Percentiles rank a stretch among this genome's conserved stretches.
Conservation (phyloP, 139 green algal species). For the Chlorella sp. region DNA sequence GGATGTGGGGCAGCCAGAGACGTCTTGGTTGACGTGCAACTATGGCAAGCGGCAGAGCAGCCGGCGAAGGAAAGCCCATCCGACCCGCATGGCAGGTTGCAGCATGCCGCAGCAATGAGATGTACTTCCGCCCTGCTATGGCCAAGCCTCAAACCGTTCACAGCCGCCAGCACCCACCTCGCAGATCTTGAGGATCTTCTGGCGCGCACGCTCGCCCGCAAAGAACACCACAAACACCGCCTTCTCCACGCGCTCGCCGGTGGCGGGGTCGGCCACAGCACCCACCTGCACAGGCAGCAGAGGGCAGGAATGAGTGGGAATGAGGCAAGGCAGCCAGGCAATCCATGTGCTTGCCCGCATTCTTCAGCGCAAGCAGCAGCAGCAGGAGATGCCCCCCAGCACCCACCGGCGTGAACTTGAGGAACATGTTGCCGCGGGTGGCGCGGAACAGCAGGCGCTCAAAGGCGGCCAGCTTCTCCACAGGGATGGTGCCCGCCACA, state of each 20-base stretch:
- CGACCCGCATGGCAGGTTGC: too few species aligned
- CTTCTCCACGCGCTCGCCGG: conserved; percentile 91
- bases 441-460: conserved; percentile 98
- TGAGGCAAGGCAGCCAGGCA: too few species aligned
- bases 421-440: conserved; percentile 99
- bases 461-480: conserved; percentile 89
- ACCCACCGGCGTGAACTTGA: conserved; percentile 78
- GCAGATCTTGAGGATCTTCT: conserved; percentile 90
- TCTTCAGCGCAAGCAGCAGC: not conserved
- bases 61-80: too few species aligned
- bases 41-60: too few species aligned
- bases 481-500: conserved; percentile 87
- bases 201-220: conserved; percentile 89
- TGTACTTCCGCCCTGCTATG: too few species aligned
- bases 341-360: too few species aligned
- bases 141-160: too few species aligned
- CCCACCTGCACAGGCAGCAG: conserved; percentile 54
- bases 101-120: too few species aligned
- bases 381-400: not conserved
- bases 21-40: too few species aligned
- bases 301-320: too few species aligned
- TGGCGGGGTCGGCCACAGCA: conserved; percentile 80
- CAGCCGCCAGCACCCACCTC: conserved; percentile 3
- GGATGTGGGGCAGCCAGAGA: conserved; percentile 30
- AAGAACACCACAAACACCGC: conserved; percentile 98